Evolutionary conservation across 2,329 filamentous ascomycete species (phyloP).

Genomic region (Thielaviopsis cerberus): DNA sequence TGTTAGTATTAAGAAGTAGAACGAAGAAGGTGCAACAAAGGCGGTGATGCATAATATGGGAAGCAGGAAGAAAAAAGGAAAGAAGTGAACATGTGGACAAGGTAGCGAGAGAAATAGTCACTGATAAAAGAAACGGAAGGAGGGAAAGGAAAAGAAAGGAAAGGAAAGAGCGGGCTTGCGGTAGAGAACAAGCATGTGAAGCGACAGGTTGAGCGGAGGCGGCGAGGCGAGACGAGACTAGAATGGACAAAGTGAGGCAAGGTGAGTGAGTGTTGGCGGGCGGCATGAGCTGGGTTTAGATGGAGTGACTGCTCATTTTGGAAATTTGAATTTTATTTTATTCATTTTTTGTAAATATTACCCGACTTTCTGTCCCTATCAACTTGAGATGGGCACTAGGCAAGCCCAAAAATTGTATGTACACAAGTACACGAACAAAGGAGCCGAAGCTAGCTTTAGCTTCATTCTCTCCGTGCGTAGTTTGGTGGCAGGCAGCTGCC

Average conservation of each 20-base stretch:
- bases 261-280: not conserved
- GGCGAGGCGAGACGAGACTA: not conserved
- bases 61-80: not conserved
- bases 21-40: too few species aligned
- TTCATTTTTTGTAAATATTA: not conserved
- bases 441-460: not conserved
- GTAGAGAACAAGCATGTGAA: not conserved
- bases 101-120: too few species aligned
- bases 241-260: not conserved
- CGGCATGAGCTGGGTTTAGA: not conserved
- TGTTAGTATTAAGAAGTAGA: too few species aligned
- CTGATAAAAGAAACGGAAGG: not conserved
- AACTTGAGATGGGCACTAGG: too few species aligned
- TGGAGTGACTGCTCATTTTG: not conserved
- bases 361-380: too few species aligned
- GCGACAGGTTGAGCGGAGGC: not conserved
- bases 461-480: not conserved
- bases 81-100: too few species aligned
- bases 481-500: not conserved
- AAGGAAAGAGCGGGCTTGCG: not conserved
- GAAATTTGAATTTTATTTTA: not conserved
- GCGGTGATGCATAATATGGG: not conserved
- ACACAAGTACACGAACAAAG: not conserved
- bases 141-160: not conserved
- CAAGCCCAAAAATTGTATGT: too few species aligned